Base-by-base conservation (phyloP, 2,329 filamentous ascomycete genomes). In the Neocatenulostroma microsporum region DNA sequence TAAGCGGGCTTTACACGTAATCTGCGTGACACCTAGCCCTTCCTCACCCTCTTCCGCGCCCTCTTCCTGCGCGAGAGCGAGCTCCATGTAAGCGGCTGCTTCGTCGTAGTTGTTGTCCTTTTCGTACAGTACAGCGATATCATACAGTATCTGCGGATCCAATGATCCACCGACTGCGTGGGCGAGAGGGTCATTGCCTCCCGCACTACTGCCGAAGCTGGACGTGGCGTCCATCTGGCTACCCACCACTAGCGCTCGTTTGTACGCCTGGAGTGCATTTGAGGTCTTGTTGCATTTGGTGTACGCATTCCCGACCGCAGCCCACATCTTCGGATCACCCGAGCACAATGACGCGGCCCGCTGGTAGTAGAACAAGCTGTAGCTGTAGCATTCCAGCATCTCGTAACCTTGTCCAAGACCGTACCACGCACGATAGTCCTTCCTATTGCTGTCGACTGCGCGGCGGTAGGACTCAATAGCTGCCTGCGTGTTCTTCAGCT, bases 311-410 rank as follows among this genome's bases (percentile, higher is more conserved):
- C 85, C 91, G 4, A 98, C 87, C 0, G 91, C 91, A 68, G 91
- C 83, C 91, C 91, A 98, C 84, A 98, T 94, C 62, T 96, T 96
- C 0, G 88, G 85, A 51, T 98, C 91, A 72, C 89, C 95, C 0
- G 89, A 87, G n/a, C 88, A 78, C 2, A 98, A 69, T 0, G 87
- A 85, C 1, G 89, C 89, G 0, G 91, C 91, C 38, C 91, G 86
- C 57, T 96, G 93, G 67, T 94, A 95, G 63, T 98, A 98, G 74
- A 91, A 96, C 1, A 98, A 67, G 1, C 89, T 88, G 59, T 98
- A 98, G 28, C 88, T 87, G 56, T 94, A 85, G 86, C 95, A 95
- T 62, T 98, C 91, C 7, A 98, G 74, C 49, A 98, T 84, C 61
- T 98, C 91, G 55, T 98, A 98, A 2, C 91, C 93, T 59, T 96